Base-by-base conservation (phyloP, 2,329 filamentous ascomycete species). In the Leptoxyphium fumago region DNA sequence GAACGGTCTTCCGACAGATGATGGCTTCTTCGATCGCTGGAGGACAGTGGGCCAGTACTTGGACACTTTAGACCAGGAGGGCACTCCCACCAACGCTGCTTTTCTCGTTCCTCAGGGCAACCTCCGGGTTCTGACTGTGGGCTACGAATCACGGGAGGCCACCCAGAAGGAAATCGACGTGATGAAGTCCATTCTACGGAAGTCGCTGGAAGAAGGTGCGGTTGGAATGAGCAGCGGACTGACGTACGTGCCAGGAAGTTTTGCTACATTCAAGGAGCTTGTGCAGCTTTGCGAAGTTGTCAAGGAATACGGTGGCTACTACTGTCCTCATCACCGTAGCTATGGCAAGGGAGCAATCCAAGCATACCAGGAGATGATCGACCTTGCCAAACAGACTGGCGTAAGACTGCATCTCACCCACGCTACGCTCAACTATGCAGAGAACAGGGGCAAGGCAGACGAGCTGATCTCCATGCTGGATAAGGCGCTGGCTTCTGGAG, bases 91-190 rank as follows among this genome's bases (percentile, higher is more conserved):
- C 2, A 57, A 57, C 42, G 55, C 48, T 10, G 55, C 55, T 2
- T 56, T 51, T 40, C 47, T 57, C 4, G 52, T 57, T 21, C 55
- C 55, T 2, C 55, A 57, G 43, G 55, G 55, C 18, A 57, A 57
- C 42, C 43, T 57, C n/a, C 46, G 55, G 11, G 53, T 55, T 14
- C 29, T 57, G 30, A 51, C 53, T 8, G 50, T 55, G 38, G 55
- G 55, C 9, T 57, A 53, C 49, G 50, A 53, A 18, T 47, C 44
- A 5, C 41, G 46, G 10, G 44, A 47, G 11, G 53, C 51, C n/a
- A 49, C 46, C 13, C 38, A 43, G 11, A 48, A 46, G 1, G 54
- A 56, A 42, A 50, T 56, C 3, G 48, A 49, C 21, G 14, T 41
- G 17, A 55, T 55, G 55, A 53, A 54, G 43, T 36, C 41, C 10